Percentiles rank a stretch among this genome's conserved stretches.
phyloP scores from a whole-genome alignment of 208 protist species.

The Leptomonas seymouri region DNA sequence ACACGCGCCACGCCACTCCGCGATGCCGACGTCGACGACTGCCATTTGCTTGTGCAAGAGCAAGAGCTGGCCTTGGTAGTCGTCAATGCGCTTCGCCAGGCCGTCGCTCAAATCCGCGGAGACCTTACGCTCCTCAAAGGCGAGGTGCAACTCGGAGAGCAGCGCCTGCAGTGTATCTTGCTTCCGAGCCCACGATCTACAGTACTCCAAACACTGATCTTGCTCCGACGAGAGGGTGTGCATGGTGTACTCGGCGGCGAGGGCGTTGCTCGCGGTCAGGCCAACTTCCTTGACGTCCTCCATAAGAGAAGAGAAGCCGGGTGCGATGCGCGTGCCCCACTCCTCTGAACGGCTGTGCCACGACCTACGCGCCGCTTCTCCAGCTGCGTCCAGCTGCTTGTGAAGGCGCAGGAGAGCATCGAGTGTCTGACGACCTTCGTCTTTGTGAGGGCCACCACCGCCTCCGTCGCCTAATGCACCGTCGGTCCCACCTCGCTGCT shows the following conservation, averaged over 20 bases:
- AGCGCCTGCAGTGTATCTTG: constrained; percentile 46
- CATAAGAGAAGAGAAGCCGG: constrained; percentile 33
- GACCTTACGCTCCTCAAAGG: constrained; percentile 12
- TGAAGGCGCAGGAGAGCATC: constrained; percentile 66
- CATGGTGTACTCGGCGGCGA: constrained; percentile 60
- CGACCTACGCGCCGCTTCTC: constrained; percentile 31
- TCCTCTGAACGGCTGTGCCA: constrained; percentile 40
- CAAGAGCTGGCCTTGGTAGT: constrained; percentile 34
- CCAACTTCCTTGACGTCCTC: constrained; percentile 64
- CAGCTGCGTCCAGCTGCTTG: constrained; percentile 41
- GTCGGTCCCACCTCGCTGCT: constrained; percentile 25
- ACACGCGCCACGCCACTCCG: constrained; percentile 56
- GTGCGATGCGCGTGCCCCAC: constrained; percentile 32
- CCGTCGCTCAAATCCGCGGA: neutral
- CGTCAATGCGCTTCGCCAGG: constrained; percentile 22
- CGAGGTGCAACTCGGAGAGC: constrained; percentile 44
- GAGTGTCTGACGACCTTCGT: constrained; percentile 43
- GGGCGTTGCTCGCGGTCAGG: constrained; percentile 62
- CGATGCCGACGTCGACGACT: constrained; percentile 47
- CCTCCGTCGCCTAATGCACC: neutral
- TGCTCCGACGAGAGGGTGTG: constrained; percentile 33
- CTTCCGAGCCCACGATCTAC: constrained; percentile 43
- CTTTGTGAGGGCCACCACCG: constrained; percentile 13
- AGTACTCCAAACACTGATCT: constrained; percentile 59
- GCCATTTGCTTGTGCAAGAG: constrained; percentile 43